Evolutionary conservation across 164 flowering plant species (phyloP), one percentile per base, ranked within the genome.

Genomic region (Warburgia ugandensis): DNA sequence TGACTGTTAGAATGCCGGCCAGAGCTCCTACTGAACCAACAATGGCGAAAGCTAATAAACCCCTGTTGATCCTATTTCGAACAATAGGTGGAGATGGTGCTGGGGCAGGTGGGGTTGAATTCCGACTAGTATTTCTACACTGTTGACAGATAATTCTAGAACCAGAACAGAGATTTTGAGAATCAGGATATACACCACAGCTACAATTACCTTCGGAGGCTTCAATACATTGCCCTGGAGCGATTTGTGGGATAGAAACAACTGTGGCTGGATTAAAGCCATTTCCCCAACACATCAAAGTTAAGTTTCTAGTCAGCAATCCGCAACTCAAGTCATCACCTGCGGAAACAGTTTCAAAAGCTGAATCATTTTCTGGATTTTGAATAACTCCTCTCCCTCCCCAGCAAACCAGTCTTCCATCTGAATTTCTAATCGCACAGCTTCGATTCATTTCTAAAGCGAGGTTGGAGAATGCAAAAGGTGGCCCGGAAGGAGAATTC

Each of bases 281-380:
- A 0, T 81, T 73, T 1, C 97, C 97, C 97, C 97, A 94, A 51
- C 58, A 51, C 94, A 89, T 27, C 0, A 86, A 35, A 0, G 95
- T 76, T 12, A 79, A 68, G 65, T 84, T 84, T 4, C 43, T 36
- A 0, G 81, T 60, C 6, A 45, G 46, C 31, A 94, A 71, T 16
- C 99, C 99, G 62, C 99, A 94, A 37, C 79, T 73, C 30, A 79
- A 80, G 70, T 79, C 47, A 25, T 53, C 45, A 3, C 96, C 96
- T 0, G 94, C 73, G 29, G 63, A 79, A 7, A 94, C 72, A 0
- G 67, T 52, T 45, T 66, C 84, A 40, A 85, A 85, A 0, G 70
- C 65, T 22, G 60, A 32, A 14, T 54, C 67, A 0, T 41, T 76
- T 54, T 6, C 44, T 32, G 2, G 68, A 43, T 42, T 35, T 71